Base-by-base conservation (phyloP, 331 rosid genomes). In the Quercus tomentella region DNA sequence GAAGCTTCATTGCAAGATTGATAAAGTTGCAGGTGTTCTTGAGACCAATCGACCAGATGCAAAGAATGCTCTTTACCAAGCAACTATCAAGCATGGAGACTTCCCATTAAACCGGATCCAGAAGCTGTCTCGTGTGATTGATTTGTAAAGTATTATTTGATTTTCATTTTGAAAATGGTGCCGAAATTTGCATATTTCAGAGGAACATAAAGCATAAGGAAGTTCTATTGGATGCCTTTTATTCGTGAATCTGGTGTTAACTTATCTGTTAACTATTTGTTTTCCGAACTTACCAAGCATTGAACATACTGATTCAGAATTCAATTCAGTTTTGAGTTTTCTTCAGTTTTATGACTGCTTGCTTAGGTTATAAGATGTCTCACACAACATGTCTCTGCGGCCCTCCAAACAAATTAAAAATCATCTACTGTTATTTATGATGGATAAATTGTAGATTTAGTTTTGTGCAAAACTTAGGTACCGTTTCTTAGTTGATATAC, bases 61-160 rank as follows among this genome's bases (percentile, higher is more conserved):
- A 4, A 96, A 96, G 87, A 96, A 91, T 78, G 97, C 97, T 31
- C 94, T 96, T 52, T 96, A 96, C 84, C 98, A 96, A 77, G 93
- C 98, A 70, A 96, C 98, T 26, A 96, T 96, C 81, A 93, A 91
- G 89, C 99, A 93, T 82, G 97, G 99, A 17, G 99, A 96, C 84
- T 93, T 96, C 91, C 79, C 89, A 18, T 80, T 93, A 80, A 96
- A 96, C 84, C 86, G 99, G 79, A 91, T 96, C 79, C 94, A 96
- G 87, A 96, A 93, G 77, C 75, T 93, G 82, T 96, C 99, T 4
- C 92, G 97, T 55, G 99, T 93, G 37, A 93, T 93, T 33, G 97
- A 93, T 88, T 89, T 96, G 63, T 93, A 17, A 49, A 60, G 67
- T 74, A n/a, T 74, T 74, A 56, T 76, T 23, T 3, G 51, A 33